Evolutionary conservation across 2,329 filamentous ascomycete species (phyloP).

Genomic region (Alternaria panax): DNA sequence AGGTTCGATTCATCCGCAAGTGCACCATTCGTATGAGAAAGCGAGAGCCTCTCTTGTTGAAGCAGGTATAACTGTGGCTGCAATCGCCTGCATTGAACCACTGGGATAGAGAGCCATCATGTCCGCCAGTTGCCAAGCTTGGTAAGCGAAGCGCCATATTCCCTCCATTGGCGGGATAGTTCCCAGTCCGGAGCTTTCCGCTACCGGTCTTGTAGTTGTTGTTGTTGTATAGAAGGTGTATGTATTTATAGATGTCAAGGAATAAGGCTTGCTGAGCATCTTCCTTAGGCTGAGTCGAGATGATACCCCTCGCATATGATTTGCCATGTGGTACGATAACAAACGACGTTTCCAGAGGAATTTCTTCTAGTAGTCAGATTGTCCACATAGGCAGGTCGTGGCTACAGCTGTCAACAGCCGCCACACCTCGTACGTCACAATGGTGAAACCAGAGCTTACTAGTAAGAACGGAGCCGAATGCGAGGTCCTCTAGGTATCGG

Average conservation of each 20-base stretch:
- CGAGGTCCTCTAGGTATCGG: not conserved
- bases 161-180: not conserved
- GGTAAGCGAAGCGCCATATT: not conserved
- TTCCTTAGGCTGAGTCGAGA: not conserved
- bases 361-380: not conserved
- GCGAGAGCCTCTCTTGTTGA: constrained; percentile 6
- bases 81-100: not conserved
- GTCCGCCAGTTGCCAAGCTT: constrained; percentile 9
- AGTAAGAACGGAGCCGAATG: not conserved
- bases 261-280: not conserved
- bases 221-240: not conserved
- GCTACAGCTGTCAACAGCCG: not conserved
- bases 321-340: not conserved
- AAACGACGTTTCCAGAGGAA: not conserved
- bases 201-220: not conserved
- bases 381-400: not conserved
- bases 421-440: not conserved
- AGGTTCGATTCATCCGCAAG: constrained; percentile 6
- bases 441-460: not conserved
- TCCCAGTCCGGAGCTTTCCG: not conserved
- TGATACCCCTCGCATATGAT: not conserved
- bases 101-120: constrained; percentile 1
- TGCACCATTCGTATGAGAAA: constrained; percentile 1
- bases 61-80: constrained; percentile 5
- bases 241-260: not conserved